These are phyloP conservation scores for Orbilia blumenaviensis DNA, from an alignment of 2,329 filamentous ascomycete species.

Conservation along the genomic window DNA sequence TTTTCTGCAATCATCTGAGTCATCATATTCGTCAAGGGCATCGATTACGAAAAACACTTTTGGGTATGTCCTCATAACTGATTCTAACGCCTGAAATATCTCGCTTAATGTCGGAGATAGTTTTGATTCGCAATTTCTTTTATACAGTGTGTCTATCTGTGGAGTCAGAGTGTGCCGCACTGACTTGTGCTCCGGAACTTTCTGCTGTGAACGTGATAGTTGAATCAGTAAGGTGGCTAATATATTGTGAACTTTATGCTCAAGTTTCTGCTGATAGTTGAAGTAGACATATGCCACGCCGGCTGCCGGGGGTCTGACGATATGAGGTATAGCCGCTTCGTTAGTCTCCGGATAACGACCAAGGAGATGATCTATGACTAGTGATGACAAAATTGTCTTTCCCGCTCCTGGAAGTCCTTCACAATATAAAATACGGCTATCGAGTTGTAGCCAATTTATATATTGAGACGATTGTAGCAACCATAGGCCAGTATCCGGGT, in stretches of 20 bases:
- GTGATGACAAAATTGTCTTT: slow-evolving; percentile 6
- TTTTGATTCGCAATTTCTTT: background rate
- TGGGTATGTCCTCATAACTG: background rate
- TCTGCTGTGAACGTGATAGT: slow-evolving; percentile 56
- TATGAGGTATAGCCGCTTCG: background rate
- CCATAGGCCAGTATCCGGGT: slow-evolving; percentile 12
- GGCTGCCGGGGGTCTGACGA: slow-evolving; percentile 33
- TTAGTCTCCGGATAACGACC: background rate
- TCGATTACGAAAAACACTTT: background rate
- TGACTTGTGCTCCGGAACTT: no score
- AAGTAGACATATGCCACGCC: slow-evolving; percentile 17
- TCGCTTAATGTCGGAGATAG: background rate
- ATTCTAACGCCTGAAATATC: background rate
- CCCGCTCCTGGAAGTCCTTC: slow-evolving; percentile 4
- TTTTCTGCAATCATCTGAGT: background rate
- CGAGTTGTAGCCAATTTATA: background rate
- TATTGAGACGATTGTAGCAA: background rate
- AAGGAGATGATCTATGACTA: slow-evolving; percentile 1
- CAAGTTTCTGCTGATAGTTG: slow-evolving; percentile 60
- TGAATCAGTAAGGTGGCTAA: slow-evolving; percentile 61
- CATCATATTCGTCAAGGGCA: slow-evolving; percentile 1
- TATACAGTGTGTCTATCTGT: background rate
- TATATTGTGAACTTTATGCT: slow-evolving; percentile 61
- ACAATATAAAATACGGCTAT: slow-evolving; percentile 9
- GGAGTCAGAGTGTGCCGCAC: no score